A percentile compares a stretch with the other conserved stretches of the same genome.
Evolutionary conservation across 352 stramenopile species (phyloP).

Genomic region (Phytophthora aleatoria): DNA sequence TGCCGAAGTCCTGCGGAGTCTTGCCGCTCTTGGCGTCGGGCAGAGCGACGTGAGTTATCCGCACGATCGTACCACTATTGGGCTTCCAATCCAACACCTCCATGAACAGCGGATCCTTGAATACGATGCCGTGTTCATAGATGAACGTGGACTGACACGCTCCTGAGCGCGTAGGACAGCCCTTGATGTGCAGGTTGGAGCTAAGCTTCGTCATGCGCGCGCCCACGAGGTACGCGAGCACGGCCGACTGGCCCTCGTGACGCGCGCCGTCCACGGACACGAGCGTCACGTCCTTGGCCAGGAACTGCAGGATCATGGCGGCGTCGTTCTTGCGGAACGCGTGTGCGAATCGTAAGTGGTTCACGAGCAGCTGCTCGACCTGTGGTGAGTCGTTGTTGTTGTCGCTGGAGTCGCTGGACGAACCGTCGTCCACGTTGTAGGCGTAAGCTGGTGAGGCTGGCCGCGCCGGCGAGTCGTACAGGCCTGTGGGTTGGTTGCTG

Average conservation of each 20-base stretch:
- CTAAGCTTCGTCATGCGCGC: constrained; percentile 74
- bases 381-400: constrained; percentile 22
- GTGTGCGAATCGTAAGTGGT: constrained; percentile 66
- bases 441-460: constrained; percentile 24
- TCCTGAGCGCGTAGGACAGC: constrained; percentile 50
- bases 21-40: constrained; percentile 47
- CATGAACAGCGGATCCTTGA: constrained; percentile 68
- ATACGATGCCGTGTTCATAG: constrained; percentile 76
- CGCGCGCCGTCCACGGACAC: constrained; percentile 49
- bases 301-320: constrained; percentile 64
- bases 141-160: constrained; percentile 70
- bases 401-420: constrained; percentile 11
- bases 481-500: constrained; percentile 11
- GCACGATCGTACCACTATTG: constrained; percentile 30
- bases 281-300: constrained; percentile 64
- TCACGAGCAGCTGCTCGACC: constrained; percentile 56
- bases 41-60: constrained; percentile 55
- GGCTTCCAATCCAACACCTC: constrained; percentile 73
- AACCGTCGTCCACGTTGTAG: constrained; percentile 18
- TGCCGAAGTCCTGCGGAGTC: constrained; percentile 37
- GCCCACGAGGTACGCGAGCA: constrained; percentile 75
- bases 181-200: constrained; percentile 67
- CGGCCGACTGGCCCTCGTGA: constrained; percentile 58
- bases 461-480: constrained; percentile 19
- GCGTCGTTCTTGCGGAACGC: constrained; percentile 82